Base-by-base conservation (phyloP, 1,284 basidiomycete species). In the Moesziomyces parantarcticus region DNA sequence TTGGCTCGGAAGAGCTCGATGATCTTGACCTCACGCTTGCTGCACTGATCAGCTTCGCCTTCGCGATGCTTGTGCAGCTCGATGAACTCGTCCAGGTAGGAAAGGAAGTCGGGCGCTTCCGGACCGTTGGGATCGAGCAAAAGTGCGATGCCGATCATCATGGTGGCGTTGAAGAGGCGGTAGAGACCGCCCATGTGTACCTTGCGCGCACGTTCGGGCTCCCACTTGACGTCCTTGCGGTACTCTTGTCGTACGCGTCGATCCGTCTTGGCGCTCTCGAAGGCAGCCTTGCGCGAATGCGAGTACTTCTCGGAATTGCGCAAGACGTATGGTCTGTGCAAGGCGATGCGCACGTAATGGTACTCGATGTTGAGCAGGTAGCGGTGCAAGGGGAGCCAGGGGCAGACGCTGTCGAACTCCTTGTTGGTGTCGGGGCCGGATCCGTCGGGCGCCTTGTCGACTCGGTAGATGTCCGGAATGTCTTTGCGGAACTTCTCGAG, bases 401-500 rank as follows among this genome's bases (percentile, higher is more conserved):
- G 74, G 51, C 77, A 80, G 21, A 77, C 59, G 16, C 54, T 50
- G 60, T 82, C 79, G 42, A 75, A 77, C 13, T 54, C 66, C 32
- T 72, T 72, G 63, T 81, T 75, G 43, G 67, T 67, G 47, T 76
- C 75, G 0, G 59, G 54, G 2, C 56, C 51, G 0, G 58, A 46
- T 5, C 87, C 88, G 68, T 91, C 89, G 26, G 67, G 59, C 29
- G 64, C 69, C 75, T 91, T 90, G 62, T 91, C 90, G 59, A 88
- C 87, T 68, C 92, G 86, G 82, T 92, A 93, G 9, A 87, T 87
- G 75, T 93, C 91, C 56, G 93, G 85, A 50, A 94, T 91, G 39
- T 87, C 86, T 71, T 90, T 90, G 90, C 93, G 92, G 82, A 94
- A 95, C 75, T 88, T 89, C 58, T 93, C 87, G 18, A 97, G 85